phyloP scores from a whole-genome alignment of 2,329 filamentous ascomycete species.

The Dryadomyces sulphureus region DNA sequence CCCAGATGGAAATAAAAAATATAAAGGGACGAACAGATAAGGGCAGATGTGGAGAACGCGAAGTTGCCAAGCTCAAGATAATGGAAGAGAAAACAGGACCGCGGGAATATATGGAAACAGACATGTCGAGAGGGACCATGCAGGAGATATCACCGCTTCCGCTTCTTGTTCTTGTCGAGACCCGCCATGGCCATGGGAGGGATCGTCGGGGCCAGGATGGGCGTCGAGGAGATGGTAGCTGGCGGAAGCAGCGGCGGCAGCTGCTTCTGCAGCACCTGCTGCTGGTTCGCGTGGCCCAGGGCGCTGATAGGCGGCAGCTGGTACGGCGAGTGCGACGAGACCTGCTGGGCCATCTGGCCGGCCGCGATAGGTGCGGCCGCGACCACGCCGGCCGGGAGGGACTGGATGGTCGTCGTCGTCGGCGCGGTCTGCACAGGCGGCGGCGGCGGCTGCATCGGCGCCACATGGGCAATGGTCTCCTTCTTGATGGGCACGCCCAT shows the following conservation, averaged over 20 bases:
- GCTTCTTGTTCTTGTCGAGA: conserved; percentile 44
- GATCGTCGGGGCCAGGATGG: conserved; percentile 11
- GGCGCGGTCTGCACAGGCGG: not conserved
- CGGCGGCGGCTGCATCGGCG: conserved; percentile 10
- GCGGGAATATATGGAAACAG: not conserved
- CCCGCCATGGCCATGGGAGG: conserved; percentile 9
- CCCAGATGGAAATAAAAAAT: not conserved
- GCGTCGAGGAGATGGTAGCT: conserved; percentile 25
- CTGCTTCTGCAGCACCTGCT: conserved; percentile 2
- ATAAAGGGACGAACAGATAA: not conserved
- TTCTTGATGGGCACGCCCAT: conserved; percentile 53
- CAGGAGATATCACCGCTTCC: conserved; percentile 31
- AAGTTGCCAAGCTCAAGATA: not conserved
- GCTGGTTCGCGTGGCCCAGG: not conserved
- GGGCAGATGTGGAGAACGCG: not conserved
- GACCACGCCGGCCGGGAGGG: no score
- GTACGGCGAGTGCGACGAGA: not conserved
- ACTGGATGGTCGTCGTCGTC: not conserved
- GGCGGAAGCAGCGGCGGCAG: conserved; percentile 24
- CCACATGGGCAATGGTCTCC: conserved; percentile 26
- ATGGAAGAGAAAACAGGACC: not conserved
- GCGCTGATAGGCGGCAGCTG: conserved; percentile 13
- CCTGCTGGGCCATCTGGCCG: not conserved
- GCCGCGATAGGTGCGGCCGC: no score
- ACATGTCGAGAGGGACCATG: not conserved